Percentiles rank a stretch among this genome's conserved stretches.
Evolutionary conservation across 1,284 basidiomycete species (phyloP).

Genomic region (Neolentinus lepideus): DNA sequence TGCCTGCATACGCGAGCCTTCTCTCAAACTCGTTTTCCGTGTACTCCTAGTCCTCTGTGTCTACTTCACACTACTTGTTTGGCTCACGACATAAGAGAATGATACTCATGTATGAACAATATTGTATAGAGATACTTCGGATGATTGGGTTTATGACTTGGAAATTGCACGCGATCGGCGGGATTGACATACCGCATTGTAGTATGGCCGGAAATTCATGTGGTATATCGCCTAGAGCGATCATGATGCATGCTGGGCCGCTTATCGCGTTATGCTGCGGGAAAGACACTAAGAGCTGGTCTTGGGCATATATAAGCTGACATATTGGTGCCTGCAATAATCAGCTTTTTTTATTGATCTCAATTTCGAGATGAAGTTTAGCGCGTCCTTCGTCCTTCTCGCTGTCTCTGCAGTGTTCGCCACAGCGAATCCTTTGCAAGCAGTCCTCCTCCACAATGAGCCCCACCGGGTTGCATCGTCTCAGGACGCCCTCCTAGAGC

Average conservation of each 20-base stretch:
- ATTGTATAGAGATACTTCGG: not conserved
- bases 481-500: not conserved
- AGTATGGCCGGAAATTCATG: too few species aligned
- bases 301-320: not conserved
- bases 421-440: not conserved
- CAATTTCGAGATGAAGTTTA: not conserved
- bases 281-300: too few species aligned
- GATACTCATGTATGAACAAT: conserved; percentile 3
- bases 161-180: too few species aligned
- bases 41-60: not conserved
- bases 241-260: too few species aligned
- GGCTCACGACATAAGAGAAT: not conserved
- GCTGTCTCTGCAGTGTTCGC: not conserved
- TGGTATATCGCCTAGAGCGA: too few species aligned
- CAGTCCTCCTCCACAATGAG: not conserved
- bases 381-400: not conserved
- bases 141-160: not conserved
- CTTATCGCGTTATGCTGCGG: too few species aligned
- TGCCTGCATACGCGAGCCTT: not conserved
- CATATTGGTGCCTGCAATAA: too few species aligned
- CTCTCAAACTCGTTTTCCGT: not conserved
- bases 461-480: not conserved
- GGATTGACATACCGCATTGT: too few species aligned
- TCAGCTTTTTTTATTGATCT: too few species aligned
- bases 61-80: not conserved